phyloP scores from a whole-genome alignment of 1,284 basidiomycete genomes.

The Ceratobasidium theobromae region DNA sequence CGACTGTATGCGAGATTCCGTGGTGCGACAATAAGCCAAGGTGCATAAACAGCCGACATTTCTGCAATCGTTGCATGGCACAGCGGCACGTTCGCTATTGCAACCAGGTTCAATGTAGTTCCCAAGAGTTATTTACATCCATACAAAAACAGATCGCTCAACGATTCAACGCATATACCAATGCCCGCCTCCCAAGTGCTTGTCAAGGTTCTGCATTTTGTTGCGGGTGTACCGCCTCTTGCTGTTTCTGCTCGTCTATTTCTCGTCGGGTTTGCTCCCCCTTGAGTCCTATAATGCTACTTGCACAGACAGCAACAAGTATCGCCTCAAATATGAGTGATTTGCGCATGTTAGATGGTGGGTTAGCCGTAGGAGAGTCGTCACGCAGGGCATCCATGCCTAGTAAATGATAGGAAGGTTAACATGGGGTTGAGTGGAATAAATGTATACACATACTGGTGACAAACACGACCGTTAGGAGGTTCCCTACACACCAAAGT shows the following conservation, averaged over 20 bases:
- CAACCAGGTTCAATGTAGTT: too few relatives aligned
- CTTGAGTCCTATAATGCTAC: conserved; percentile 51
- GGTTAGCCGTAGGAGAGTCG: conserved; percentile 52
- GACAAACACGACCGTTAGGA: not conserved
- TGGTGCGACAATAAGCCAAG: too few relatives aligned
- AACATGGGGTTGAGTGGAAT: not conserved
- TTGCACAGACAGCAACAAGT: conserved; percentile 47
- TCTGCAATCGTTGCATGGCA: too few relatives aligned
- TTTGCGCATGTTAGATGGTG: conserved; percentile 67
- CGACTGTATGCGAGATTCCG: too few relatives aligned
- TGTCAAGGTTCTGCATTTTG: too few relatives aligned
- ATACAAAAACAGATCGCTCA: too few relatives aligned
- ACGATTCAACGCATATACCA: too few relatives aligned
- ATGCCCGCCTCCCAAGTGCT: too few relatives aligned
- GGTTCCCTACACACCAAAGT: conserved; percentile 55
- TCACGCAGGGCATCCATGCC: conserved; percentile 66
- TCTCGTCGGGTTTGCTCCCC: conserved; percentile 62
- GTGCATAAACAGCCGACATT: too few relatives aligned
- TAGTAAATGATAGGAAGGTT: conserved; percentile 38
- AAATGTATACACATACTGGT: not conserved
- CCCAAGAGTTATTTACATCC: too few relatives aligned
- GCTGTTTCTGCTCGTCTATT: conserved; percentile 50
- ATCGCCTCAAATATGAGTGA: conserved; percentile 64
- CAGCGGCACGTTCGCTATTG: too few relatives aligned
- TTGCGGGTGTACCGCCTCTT: not conserved